Conservation (phyloP, 805 yeast genomes). For the Sugiyamaella qingdaonensis region DNA sequence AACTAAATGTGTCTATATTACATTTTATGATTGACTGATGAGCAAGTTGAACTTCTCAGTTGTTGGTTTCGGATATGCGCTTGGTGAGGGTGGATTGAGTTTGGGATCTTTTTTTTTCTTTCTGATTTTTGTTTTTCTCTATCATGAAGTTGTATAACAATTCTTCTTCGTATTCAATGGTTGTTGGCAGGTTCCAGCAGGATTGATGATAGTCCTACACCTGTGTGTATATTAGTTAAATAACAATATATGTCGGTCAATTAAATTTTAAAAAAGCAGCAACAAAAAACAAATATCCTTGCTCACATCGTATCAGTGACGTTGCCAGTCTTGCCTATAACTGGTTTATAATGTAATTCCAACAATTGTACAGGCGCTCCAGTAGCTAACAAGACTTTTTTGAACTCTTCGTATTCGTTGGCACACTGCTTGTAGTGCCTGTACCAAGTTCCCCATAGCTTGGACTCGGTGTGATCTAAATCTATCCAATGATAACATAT, state of each 20-base stretch:
- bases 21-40: no score
- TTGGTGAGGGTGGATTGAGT: neutral
- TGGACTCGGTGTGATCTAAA: constrained; percentile 20
- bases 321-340: neutral
- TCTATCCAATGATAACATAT: constrained; percentile 28
- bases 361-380: constrained; percentile 23
- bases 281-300: neutral
- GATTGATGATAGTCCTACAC: neutral
- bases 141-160: neutral
- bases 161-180: neutral
- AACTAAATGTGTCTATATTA: constrained; percentile 18
- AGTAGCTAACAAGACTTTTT: constrained; percentile 19
- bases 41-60: no score
- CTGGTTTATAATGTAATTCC: constrained; percentile 20
- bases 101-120: neutral
- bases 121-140: constrained; percentile 1
- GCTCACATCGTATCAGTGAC: neutral
- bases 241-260: neutral
- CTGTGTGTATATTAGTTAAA: neutral
- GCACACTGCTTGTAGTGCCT: constrained; percentile 25
- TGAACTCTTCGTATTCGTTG: constrained; percentile 25
- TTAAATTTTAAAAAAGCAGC: neutral
- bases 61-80: neutral
- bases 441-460: constrained; percentile 28
- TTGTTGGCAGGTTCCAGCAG: neutral